phyloP scores from a whole-genome alignment of 305 asterid genomes.

The Stenogyne calaminthoides region DNA sequence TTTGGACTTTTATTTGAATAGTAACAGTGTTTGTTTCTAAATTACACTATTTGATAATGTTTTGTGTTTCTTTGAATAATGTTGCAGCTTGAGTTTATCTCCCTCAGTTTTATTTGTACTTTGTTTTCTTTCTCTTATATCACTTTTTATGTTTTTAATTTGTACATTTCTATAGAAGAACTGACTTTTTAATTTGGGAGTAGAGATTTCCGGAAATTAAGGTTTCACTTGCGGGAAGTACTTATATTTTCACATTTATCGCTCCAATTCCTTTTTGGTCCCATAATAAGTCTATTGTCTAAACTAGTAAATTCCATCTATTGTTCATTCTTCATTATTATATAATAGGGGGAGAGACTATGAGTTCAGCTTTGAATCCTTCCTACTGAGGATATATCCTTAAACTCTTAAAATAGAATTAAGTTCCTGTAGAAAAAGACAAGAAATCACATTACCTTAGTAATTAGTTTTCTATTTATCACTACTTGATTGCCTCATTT shows the following conservation, averaged over 20 bases:
- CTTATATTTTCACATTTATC: neutral
- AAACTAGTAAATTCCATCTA: neutral
- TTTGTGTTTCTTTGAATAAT: constrained; percentile 20
- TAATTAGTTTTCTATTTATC: constrained; percentile 1
- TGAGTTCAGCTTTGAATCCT: constrained; percentile 11
- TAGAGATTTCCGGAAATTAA: neutral
- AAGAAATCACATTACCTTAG: neutral
- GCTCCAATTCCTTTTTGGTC: neutral
- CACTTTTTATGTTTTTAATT: neutral
- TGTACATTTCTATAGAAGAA: neutral
- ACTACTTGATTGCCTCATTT: neutral
- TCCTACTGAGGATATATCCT: neutral
- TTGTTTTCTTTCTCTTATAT: neutral
- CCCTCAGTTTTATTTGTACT: constrained; percentile 21
- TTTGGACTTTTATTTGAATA: constrained; percentile 12
- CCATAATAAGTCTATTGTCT: neutral
- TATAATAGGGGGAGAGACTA: neutral
- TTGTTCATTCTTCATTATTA: neutral
- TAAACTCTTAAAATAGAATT: neutral
- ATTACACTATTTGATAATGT: neutral
- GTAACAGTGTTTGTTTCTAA: neutral
- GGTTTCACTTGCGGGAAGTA: neutral
- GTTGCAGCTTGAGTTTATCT: constrained; percentile 5
- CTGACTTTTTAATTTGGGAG: neutral
- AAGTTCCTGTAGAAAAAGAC: neutral